Percentiles rank a stretch among this genome's conserved stretches.
phyloP scores from a whole-genome alignment of 139 green algal species.

The Chlorella sp. region DNA sequence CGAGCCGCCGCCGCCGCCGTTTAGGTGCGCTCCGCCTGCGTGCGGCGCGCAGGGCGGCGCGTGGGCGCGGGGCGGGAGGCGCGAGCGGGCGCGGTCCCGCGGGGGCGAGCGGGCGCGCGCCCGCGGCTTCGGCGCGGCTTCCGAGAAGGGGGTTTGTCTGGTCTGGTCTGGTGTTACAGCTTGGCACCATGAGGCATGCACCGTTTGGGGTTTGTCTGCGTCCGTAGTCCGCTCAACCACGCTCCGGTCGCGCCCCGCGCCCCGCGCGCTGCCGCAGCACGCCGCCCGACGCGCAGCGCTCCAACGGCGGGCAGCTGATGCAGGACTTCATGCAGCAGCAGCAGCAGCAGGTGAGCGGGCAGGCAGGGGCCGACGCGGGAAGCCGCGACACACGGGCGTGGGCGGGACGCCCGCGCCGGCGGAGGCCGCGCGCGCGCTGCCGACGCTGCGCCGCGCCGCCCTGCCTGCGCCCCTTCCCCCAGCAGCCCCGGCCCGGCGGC shows the following conservation, averaged over 20 bases:
- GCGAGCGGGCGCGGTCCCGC: too few species aligned
- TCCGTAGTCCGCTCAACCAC: not conserved
- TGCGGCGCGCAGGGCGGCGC: too few species aligned
- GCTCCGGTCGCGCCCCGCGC: not conserved
- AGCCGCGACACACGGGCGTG: too few species aligned
- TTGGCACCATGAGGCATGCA: not conserved
- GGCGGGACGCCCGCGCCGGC: constrained; percentile 4
- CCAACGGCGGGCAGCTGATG: constrained; percentile 45
- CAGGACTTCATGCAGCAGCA: constrained; percentile 37
- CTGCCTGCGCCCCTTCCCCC: not conserved
- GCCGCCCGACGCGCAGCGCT: constrained; percentile 9
- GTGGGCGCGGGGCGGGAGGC: too few species aligned
- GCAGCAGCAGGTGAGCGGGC: too few species aligned
- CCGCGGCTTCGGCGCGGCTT: not conserved
- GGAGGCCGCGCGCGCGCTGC: not conserved
- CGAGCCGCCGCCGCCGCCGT: constrained; percentile 42
- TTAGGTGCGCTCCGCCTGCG: constrained; percentile 11
- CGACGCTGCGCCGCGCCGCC: not conserved
- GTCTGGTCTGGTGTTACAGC: not conserved
- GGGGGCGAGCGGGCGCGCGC: too few species aligned
- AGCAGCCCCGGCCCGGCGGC: not conserved
- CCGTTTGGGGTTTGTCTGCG: not conserved
- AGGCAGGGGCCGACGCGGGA: too few species aligned
- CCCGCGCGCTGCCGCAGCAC: too few species aligned
- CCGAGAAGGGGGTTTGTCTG: too few species aligned